phyloP scores from a whole-genome alignment of 345 rosid genomes.

The Populus davidiana region DNA sequence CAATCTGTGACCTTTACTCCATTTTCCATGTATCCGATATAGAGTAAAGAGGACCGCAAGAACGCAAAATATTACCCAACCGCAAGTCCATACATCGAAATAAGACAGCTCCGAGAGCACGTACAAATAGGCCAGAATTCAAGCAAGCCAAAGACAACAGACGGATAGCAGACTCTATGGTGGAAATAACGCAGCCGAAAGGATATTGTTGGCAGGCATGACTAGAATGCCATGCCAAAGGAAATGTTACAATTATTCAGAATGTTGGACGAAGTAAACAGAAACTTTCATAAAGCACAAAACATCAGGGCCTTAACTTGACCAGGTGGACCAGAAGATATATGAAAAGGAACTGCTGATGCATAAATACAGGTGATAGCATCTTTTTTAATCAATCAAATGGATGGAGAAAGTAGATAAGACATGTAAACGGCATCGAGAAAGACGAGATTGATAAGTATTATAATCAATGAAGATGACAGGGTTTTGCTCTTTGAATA shows the following conservation, averaged over 20 bases:
- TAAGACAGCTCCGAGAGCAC: neutral
- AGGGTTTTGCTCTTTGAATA: too few relatives aligned
- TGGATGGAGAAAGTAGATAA: neutral
- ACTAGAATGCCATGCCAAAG: neutral
- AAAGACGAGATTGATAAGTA: too few relatives aligned
- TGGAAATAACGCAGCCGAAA: neutral
- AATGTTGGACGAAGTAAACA: neutral
- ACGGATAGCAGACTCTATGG: neutral
- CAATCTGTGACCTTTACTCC: neutral
- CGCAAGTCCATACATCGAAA: neutral
- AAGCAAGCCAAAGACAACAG: neutral
- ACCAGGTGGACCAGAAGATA: neutral
- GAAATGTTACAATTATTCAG: neutral
- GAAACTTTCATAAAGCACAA: neutral
- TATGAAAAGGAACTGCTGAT: neutral
- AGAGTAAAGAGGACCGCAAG: too few relatives aligned
- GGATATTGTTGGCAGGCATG: neutral
- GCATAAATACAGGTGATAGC: neutral
- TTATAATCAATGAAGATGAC: too few relatives aligned
- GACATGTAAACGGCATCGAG: too few relatives aligned
- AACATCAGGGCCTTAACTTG: neutral
- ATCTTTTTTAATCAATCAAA: neutral
- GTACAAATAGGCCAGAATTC: neutral
- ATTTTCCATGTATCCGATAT: too few relatives aligned
- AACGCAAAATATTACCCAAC: neutral